Conservation (phyloP, 805 yeast genomes). For the Pichia gijzeniarum region DNA sequence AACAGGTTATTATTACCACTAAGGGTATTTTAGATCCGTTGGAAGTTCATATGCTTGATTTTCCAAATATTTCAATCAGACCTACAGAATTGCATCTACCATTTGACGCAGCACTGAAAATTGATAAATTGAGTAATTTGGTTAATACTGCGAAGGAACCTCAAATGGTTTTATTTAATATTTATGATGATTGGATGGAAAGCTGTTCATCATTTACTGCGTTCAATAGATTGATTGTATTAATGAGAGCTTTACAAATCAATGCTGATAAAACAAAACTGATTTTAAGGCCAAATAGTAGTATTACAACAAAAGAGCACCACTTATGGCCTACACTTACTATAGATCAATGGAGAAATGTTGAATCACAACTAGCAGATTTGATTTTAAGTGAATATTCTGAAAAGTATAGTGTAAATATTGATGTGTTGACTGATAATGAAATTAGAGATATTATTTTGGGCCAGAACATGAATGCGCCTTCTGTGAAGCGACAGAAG, state of each 20-base stretch:
- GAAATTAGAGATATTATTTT: constrained; percentile 90
- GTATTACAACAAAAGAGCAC: constrained; percentile 62
- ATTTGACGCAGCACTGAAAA: constrained; percentile 76
- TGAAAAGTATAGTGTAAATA: constrained; percentile 76
- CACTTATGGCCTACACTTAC: constrained; percentile 91
- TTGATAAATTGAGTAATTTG: constrained; percentile 71
- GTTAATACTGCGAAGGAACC: constrained; percentile 87
- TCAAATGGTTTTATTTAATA: constrained; percentile 82
- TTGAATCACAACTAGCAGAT: constrained; percentile 84
- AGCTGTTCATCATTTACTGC: constrained; percentile 86
- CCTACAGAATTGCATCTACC: constrained; percentile 88
- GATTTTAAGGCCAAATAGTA: constrained; percentile 68
- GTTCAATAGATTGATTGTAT: constrained; percentile 75
- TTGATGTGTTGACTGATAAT: constrained; percentile 81
- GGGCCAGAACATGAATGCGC: constrained; percentile 90
- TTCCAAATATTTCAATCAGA: constrained; percentile 84
- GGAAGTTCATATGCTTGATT: constrained; percentile 95
- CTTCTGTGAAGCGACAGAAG: constrained; percentile 80
- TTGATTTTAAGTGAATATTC: constrained; percentile 81
- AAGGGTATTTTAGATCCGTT: constrained; percentile 90
- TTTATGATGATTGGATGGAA: constrained; percentile 92
- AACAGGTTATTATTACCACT: constrained; percentile 82
- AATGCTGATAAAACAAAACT: constrained; percentile 70
- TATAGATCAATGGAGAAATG: constrained; percentile 87
- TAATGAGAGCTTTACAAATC: constrained; percentile 77